These are phyloP conservation scores for Backusella morwellensis DNA, from an alignment of 192 early-diverging fungal genomes.

Conservation along the genomic window DNA sequence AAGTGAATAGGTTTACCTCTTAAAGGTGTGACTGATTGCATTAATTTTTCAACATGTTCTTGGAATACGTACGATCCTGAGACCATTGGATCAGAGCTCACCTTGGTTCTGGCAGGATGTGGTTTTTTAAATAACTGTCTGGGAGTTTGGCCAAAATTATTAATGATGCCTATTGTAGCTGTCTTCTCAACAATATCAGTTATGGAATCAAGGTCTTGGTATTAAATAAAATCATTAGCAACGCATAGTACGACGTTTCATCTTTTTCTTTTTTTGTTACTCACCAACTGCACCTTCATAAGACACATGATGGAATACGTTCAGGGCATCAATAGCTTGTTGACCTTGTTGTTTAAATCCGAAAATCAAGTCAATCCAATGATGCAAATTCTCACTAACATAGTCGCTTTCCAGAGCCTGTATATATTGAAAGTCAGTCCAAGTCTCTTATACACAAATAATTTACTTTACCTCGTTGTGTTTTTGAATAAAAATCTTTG, in stretches of 20 bases:
- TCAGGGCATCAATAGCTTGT: slow-evolving; percentile 80
- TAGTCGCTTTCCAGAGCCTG: slow-evolving; percentile 79
- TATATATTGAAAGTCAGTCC: background rate
- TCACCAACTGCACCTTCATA: slow-evolving; percentile 90
- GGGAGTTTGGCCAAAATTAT: slow-evolving; percentile 98
- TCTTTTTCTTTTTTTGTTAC: background rate
- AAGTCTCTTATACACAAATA: background rate
- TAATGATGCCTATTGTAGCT: slow-evolving; percentile 90
- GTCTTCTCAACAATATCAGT: slow-evolving; percentile 86
- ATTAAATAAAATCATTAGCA: background rate
- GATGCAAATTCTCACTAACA: slow-evolving; percentile 84
- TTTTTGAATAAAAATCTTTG: slow-evolving; percentile 72
- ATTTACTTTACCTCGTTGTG: slow-evolving; percentile 61
- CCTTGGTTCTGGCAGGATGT: slow-evolving; percentile 61
- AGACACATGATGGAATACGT: slow-evolving; percentile 96
- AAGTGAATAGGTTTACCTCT: slow-evolving; percentile 36
- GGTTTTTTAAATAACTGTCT: slow-evolving; percentile 84
- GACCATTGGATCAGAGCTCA: slow-evolving; percentile 35
- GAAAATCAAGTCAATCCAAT: slow-evolving; percentile 97
- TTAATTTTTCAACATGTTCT: slow-evolving; percentile 47
- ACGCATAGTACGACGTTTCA: background rate
- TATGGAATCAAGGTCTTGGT: slow-evolving; percentile 76
- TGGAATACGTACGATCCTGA: slow-evolving; percentile 46
- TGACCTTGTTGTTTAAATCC: slow-evolving; percentile 93
- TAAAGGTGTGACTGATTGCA: slow-evolving; percentile 51